A percentile compares a stretch with the other conserved stretches of the same genome.
Conservation (phyloP, 306 rosid genomes). For the Pueraria montana region DNA sequence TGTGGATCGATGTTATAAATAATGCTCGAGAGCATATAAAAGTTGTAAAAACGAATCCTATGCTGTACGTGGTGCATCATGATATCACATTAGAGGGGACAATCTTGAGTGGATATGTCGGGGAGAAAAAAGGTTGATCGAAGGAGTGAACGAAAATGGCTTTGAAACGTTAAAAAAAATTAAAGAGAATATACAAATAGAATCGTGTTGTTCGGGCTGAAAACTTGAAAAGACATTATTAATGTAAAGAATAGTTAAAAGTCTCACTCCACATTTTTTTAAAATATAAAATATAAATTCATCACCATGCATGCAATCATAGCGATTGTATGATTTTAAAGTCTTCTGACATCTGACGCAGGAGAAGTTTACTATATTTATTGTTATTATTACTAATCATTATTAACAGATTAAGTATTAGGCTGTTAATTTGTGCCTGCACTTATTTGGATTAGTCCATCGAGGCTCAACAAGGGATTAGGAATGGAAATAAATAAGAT, state of each 20-base stretch:
- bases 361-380: background rate
- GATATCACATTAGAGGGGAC: conserved; percentile 12
- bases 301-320: conserved; percentile 31
- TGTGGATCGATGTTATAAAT: conserved; percentile 1
- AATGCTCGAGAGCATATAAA: background rate
- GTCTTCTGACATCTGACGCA: background rate
- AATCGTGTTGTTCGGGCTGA: background rate
- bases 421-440: no score
- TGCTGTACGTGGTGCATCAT: conserved; percentile 21
- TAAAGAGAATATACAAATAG: background rate
- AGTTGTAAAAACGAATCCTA: conserved; percentile 30
- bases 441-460: no score
- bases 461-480: no score
- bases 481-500: no score
- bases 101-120: background rate
- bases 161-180: background rate
- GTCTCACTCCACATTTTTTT: background rate
- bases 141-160: conserved; percentile 16
- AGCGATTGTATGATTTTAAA: background rate
- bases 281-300: background rate
- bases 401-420: no score
- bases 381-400: no score
- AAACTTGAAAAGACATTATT: background rate
- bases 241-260: background rate
- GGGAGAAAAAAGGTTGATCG: background rate